phyloP scores from a whole-genome alignment of 345 rosid species.

The Salix purpurea region DNA sequence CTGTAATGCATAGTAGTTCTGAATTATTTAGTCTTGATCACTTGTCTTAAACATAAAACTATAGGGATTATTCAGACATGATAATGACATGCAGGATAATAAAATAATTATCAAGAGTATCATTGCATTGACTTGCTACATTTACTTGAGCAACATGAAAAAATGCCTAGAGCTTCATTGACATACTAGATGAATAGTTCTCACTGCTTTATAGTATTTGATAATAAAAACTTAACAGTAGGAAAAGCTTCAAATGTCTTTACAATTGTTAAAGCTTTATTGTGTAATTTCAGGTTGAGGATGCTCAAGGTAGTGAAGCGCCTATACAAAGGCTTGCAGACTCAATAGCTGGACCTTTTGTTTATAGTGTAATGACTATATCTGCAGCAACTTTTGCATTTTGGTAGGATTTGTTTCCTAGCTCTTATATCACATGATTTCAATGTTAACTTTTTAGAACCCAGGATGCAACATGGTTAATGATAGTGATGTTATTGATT shows the following conservation, averaged over 20 bases:
- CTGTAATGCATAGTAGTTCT: not conserved
- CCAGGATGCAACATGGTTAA: not conserved
- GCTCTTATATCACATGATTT: not conserved
- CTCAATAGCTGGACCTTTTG: slow-evolving; percentile 93
- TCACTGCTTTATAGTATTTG: not conserved
- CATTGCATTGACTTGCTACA: not conserved
- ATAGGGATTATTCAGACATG: not conserved
- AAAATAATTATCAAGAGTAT: not conserved
- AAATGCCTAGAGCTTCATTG: not conserved
- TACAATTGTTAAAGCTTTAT: not conserved
- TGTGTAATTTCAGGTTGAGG: slow-evolving; percentile 70
- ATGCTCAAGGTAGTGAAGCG: slow-evolving; percentile 93
- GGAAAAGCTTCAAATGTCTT: not conserved
- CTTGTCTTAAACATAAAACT: not conserved
- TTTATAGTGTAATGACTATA: slow-evolving; percentile 70
- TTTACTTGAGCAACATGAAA: not conserved
- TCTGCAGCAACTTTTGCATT: slow-evolving; percentile 89
- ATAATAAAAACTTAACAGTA: not conserved
- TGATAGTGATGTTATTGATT: not conserved
- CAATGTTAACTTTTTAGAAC: not conserved
- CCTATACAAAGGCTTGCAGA: slow-evolving; percentile 96
- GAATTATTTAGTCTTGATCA: not conserved
- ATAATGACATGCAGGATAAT: not conserved
- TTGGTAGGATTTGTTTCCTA: slow-evolving; percentile 48
- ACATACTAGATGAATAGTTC: not conserved